Evolutionary conservation across 1,284 basidiomycete genomes (phyloP), one percentile per base, ranked within the genome.

Genomic region (Malassezia restricta): DNA sequence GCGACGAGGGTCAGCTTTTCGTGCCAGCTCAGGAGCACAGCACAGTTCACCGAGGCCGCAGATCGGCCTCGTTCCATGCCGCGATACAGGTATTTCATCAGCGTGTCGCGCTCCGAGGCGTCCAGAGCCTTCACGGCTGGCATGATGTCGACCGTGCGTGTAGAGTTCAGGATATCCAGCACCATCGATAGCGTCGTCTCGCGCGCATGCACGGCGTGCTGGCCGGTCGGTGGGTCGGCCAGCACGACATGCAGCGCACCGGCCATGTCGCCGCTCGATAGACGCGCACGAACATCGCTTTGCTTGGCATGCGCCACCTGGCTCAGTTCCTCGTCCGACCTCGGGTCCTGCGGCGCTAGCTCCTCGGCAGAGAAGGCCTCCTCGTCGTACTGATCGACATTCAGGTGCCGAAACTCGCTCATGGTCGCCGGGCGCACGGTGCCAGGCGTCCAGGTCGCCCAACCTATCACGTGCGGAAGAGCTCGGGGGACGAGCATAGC

Each of bases 11-110:
- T 94, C 69, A 98, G 77, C 91, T 91, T 92, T 75, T 94, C 89
- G 73, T 94, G 90, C 90, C 90, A 96, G 20, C 82, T 84, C 24
- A 98, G 78, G 45, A 98, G 76, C 17, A 95, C 89, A 62, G 87
- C 90, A 44, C 66, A 64, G 50, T 66, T 66, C 56, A 66, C 48
- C 35, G 57, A 53, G 8, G 52, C 45, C 33, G 57, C 56, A 7
- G 56, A 51, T 52, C 57, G 42, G 82, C 85, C 42, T 81, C 64
- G 47, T 41, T 66, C 86, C 86, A 88, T 89, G 30, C 85, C 90
- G 77, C 98, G 98, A 82, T 98, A 98, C 24, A 98, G 77, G 71
- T 94, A 98, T 74, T 94, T 95, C 92, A 96, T 98, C 52, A 96
- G 78, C 32, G 83, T 86, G 68, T 95, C 92, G 65, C 94, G 88